These are phyloP conservation scores for Fusarium globosum DNA, from an alignment of 2,329 filamentous ascomycete genomes.

Conservation along the genomic window DNA sequence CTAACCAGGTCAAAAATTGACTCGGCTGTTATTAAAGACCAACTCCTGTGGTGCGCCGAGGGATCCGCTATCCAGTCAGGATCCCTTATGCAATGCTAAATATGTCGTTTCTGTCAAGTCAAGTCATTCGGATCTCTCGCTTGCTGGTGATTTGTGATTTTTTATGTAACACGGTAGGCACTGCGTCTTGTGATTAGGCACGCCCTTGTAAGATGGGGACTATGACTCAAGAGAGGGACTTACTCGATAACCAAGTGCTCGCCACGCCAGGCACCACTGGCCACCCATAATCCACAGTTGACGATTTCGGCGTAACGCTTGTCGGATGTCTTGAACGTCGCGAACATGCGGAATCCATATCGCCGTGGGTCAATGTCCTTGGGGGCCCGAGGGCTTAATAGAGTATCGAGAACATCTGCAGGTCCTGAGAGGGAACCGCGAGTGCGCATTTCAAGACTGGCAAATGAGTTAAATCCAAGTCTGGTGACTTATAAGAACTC, in stretches of 20 bases:
- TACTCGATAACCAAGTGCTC: conserved; percentile 61
- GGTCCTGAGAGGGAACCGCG: conserved; percentile 61
- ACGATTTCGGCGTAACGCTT: conserved; percentile 60
- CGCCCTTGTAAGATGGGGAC: not conserved
- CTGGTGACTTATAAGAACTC: not conserved
- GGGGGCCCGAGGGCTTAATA: conserved; percentile 52
- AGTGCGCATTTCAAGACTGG: conserved; percentile 58
- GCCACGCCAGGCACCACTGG: conserved; percentile 59
- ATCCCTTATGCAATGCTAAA: conserved; percentile 42
- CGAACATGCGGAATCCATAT: conserved; percentile 62
- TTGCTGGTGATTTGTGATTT: conserved; percentile 8
- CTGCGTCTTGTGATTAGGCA: conserved; percentile 36
- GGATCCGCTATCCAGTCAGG: conserved; percentile 36
- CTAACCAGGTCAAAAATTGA: conserved; percentile 33
- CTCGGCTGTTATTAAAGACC: conserved; percentile 21
- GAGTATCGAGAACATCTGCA: conserved; percentile 55
- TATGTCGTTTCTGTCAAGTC: conserved; percentile 6
- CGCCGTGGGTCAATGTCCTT: conserved; percentile 55
- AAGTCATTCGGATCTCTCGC: conserved; percentile 7
- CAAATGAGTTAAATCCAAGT: not conserved
- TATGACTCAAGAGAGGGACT: conserved; percentile 35
- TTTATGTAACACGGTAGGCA: conserved; percentile 51
- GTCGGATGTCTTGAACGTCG: conserved; percentile 62
- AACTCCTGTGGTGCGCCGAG: conserved; percentile 37
- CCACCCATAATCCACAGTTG: conserved; percentile 63